Evolutionary conservation across 345 rosid genomes (phyloP).

Genomic region (Ceriops zippeliana): DNA sequence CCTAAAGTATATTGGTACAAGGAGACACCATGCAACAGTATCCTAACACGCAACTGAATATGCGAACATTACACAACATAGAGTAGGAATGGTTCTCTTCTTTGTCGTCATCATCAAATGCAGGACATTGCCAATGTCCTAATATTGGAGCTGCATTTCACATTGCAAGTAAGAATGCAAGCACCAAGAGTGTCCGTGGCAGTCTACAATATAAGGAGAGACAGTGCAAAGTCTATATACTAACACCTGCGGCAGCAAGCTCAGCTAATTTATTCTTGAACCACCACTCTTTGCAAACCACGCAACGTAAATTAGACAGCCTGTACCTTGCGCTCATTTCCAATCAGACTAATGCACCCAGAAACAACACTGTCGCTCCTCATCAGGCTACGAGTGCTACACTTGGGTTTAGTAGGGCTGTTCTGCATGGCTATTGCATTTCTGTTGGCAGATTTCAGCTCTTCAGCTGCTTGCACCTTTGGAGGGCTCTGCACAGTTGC

Average conservation of each 20-base stretch:
- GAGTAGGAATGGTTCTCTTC: too few relatives aligned
- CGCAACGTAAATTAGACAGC: constrained; percentile 10
- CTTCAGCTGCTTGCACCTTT: constrained; percentile 20
- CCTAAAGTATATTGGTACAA: too few relatives aligned
- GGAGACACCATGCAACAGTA: too few relatives aligned
- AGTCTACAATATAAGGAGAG: neutral
- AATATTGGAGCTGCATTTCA: too few relatives aligned
- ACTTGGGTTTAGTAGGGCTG: constrained; percentile 31
- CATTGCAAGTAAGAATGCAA: neutral
- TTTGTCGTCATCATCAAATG: too few relatives aligned
- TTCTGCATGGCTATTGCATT: constrained; percentile 37
- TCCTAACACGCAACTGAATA: too few relatives aligned
- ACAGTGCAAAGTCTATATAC: neutral
- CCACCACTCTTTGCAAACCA: too few relatives aligned
- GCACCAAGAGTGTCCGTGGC: neutral
- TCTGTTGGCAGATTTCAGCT: constrained; percentile 32
- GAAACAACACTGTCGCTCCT: constrained; percentile 75
- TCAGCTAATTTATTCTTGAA: too few relatives aligned
- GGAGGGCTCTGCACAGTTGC: constrained; percentile 32
- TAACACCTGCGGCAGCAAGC: too few relatives aligned
- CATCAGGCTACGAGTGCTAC: constrained; percentile 46
- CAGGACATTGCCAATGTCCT: too few relatives aligned
- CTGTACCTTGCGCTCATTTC: constrained; percentile 32
- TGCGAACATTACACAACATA: too few relatives aligned
- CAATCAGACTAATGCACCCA: constrained; percentile 42